Conservation (phyloP, 345 rosid genomes). For the Citrus trifoliata region DNA sequence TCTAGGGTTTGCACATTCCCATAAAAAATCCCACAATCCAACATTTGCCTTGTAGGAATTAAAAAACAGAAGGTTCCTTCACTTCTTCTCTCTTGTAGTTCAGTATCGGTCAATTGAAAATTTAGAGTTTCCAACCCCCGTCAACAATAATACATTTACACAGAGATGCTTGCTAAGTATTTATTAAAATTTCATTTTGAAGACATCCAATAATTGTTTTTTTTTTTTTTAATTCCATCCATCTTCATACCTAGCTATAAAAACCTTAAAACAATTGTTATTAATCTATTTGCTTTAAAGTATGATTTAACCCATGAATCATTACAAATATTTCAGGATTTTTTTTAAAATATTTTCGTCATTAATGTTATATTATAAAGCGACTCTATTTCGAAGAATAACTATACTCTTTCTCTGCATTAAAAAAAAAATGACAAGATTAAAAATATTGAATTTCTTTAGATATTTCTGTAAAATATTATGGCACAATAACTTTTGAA, state of each 20-base stretch:
- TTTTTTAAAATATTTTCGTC: too few relatives aligned
- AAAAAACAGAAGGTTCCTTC: neutral
- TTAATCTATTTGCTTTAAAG: neutral
- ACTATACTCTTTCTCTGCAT: too few relatives aligned
- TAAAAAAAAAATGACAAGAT: neutral
- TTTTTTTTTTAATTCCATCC: neutral
- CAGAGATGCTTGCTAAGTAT: neutral
- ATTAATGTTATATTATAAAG: too few relatives aligned
- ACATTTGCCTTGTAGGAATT: neutral
- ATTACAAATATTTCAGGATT: neutral
- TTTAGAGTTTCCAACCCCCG: neutral
- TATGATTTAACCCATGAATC: neutral
- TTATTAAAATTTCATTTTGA: neutral
- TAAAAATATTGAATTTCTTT: too few relatives aligned
- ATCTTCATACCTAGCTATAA: neutral
- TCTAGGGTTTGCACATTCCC: slow-evolving; percentile 9
- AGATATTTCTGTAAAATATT: too few relatives aligned
- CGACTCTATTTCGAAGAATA: too few relatives aligned
- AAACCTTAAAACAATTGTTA: neutral
- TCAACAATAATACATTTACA: neutral
- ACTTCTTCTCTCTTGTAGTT: neutral
- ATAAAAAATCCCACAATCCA: neutral
- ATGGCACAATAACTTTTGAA: neutral
- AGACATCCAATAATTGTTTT: neutral
- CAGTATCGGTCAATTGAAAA: neutral